phyloP scores from a whole-genome alignment of 1,139 yeast species.

The Kodamaea plutei region DNA sequence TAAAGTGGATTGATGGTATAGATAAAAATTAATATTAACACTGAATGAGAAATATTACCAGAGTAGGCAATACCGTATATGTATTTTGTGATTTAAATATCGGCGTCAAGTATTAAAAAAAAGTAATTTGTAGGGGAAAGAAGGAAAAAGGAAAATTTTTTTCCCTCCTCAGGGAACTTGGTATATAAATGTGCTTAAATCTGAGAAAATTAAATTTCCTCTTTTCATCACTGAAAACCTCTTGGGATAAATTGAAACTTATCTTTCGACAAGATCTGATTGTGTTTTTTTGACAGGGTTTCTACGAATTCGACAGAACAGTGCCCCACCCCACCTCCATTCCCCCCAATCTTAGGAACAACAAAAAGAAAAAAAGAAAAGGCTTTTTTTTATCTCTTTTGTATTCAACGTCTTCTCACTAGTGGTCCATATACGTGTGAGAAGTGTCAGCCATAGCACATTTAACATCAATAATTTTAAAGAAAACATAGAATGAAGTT shows the following conservation, averaged over 20 bases:
- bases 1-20: constrained; percentile 6
- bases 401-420: too few relatives aligned
- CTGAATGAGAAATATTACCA: constrained; percentile 2
- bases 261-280: too few relatives aligned
- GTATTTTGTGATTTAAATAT: neutral
- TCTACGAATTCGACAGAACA: too few relatives aligned
- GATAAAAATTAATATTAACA: constrained; percentile 2
- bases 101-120: neutral
- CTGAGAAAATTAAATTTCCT: constrained; percentile 9
- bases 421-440: constrained; percentile 7
- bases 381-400: too few relatives aligned
- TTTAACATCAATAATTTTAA: constrained; percentile 6
- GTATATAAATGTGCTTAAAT: constrained; percentile 1
- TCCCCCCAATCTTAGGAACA: too few relatives aligned
- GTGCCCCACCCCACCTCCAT: too few relatives aligned
- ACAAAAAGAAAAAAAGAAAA: too few relatives aligned
- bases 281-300: too few relatives aligned
- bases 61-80: neutral
- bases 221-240: too few relatives aligned
- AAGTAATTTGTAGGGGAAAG: too few relatives aligned
- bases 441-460: constrained; percentile 8
- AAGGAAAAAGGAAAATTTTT: constrained; percentile 1
- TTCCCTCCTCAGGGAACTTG: neutral
- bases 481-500: constrained; percentile 15
- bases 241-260: too few relatives aligned